Conservation (phyloP, 371 early-diverging fungal genomes). For the Syncephalastrum racemosum region DNA sequence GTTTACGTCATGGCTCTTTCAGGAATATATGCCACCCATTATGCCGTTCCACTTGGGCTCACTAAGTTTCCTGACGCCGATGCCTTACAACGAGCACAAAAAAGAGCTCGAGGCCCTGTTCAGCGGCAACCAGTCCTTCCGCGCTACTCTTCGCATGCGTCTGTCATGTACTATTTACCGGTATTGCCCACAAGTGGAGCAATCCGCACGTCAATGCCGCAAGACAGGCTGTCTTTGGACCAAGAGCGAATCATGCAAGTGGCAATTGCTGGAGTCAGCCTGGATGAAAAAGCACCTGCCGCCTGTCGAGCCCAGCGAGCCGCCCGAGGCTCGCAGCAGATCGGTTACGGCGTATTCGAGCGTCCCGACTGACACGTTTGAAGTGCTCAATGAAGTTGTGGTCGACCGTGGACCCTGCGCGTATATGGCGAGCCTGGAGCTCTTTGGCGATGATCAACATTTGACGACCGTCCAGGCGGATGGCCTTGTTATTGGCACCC, state of each 20-base stretch:
- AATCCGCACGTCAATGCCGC: constrained; percentile 1
- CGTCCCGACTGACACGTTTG: constrained; percentile 42
- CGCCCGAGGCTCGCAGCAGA: constrained; percentile 6
- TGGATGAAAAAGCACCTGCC: constrained; percentile 26
- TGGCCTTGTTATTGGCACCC: constrained; percentile 88
- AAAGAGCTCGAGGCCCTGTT: constrained; percentile 54
- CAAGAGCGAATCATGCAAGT: constrained; percentile 1
- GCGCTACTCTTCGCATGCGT: constrained; percentile 83
- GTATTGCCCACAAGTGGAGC: constrained; percentile 25
- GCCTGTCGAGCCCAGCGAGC: neutral
- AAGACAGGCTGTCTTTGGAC: constrained; percentile 2
- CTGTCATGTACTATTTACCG: constrained; percentile 78
- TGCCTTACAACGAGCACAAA: constrained; percentile 49
- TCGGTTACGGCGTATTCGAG: constrained; percentile 34
- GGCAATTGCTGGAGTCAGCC: constrained; percentile 26
- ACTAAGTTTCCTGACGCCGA: constrained; percentile 89
- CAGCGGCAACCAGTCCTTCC: constrained; percentile 47
- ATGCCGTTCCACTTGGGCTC: constrained; percentile 88
- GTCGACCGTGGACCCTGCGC: constrained; percentile 90
- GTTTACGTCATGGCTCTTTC: constrained; percentile 87
- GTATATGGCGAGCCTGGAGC: constrained; percentile 83
- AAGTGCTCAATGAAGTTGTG: constrained; percentile 76
- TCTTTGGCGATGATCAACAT: constrained; percentile 85
- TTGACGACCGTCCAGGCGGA: constrained; percentile 87
- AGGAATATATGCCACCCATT: constrained; percentile 82